phyloP scores from a whole-genome alignment of 352 stramenopile species.

The Pythium guiyangense region DNA sequence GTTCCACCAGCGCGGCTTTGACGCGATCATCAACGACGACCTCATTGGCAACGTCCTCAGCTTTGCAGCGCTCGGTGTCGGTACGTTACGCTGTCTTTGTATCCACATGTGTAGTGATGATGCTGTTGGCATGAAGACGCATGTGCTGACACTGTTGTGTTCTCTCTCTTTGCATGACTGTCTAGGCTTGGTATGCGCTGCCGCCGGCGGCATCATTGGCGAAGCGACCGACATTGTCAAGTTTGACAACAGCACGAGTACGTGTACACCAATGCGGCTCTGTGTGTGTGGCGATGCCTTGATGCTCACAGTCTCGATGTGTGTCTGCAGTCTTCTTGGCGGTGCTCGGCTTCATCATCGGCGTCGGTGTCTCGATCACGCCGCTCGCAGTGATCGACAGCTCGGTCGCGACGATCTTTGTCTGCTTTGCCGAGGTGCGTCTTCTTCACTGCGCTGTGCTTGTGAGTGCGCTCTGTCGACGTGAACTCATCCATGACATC shows the following conservation, averaged over 20 bases:
- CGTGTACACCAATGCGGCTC: constrained; percentile 1
- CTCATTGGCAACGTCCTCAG: constrained; percentile 91
- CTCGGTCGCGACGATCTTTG: constrained; percentile 94
- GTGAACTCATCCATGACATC: background rate
- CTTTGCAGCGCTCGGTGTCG: constrained; percentile 88
- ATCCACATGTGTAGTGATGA: background rate
- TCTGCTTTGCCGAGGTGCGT: constrained; percentile 92
- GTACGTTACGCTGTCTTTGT: constrained; percentile 17
- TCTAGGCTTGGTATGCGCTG: constrained; percentile 71
- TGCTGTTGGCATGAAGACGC: background rate
- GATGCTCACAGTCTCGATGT: background rate
- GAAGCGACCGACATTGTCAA: constrained; percentile 43
- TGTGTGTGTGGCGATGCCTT: no score
- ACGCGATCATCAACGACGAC: constrained; percentile 95
- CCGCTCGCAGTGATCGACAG: constrained; percentile 91
- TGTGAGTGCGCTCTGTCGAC: background rate
- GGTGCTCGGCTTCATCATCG: constrained; percentile 87
- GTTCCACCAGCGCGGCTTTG: constrained; percentile 92
- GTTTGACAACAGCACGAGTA: constrained; percentile 70
- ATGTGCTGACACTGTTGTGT: background rate
- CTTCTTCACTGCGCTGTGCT: background rate
- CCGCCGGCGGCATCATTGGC: constrained; percentile 41
- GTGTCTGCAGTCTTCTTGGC: constrained; percentile 43
- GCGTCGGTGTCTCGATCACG: constrained; percentile 85
- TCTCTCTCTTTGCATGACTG: background rate